Evolutionary conservation across 139 green algal species (phyloP).

Genomic region (Bryopsis sp.): DNA sequence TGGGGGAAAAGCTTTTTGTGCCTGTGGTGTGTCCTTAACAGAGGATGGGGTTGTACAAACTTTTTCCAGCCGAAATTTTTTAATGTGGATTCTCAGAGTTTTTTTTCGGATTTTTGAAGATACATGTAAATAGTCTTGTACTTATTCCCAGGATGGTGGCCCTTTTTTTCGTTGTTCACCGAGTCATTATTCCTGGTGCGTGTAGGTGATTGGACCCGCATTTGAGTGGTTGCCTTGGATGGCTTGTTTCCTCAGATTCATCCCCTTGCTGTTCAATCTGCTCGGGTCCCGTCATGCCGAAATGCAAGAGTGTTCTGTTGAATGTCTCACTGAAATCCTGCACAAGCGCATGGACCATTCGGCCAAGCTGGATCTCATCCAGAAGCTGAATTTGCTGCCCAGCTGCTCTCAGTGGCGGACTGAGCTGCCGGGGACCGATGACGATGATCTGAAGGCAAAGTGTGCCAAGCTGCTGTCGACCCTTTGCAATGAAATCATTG

Average conservation of each 20-base stretch:
- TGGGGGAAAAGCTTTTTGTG: too few relatives aligned
- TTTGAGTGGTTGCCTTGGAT: not conserved
- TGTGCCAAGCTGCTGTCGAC: constrained; percentile 60
- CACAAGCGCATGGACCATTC: constrained; percentile 79
- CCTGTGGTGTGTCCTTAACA: too few relatives aligned
- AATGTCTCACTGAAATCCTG: constrained; percentile 67
- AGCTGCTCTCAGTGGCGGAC: constrained; percentile 1
- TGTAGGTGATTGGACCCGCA: not conserved
- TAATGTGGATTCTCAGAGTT: too few relatives aligned
- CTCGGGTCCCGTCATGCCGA: constrained; percentile 24
- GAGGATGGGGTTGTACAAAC: too few relatives aligned
- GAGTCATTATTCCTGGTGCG: not conserved
- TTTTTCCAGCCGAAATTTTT: too few relatives aligned
- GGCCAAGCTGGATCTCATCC: constrained; percentile 69
- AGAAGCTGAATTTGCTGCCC: constrained; percentile 30
- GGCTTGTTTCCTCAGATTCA: constrained; percentile 41
- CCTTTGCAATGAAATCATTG: constrained; percentile 70
- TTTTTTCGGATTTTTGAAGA: too few relatives aligned
- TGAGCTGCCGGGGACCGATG: constrained; percentile 18
- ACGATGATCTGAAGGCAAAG: constrained; percentile 52
- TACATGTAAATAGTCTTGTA: not conserved
- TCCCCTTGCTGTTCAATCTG: constrained; percentile 56
- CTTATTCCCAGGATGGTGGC: not conserved
- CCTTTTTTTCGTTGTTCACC: not conserved
- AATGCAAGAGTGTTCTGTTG: constrained; percentile 49